Percentiles rank a stretch among this genome's conserved stretches.
Evolutionary conservation across 257 asterid genomes (phyloP).

Genomic region (Solanum etuberosum): DNA sequence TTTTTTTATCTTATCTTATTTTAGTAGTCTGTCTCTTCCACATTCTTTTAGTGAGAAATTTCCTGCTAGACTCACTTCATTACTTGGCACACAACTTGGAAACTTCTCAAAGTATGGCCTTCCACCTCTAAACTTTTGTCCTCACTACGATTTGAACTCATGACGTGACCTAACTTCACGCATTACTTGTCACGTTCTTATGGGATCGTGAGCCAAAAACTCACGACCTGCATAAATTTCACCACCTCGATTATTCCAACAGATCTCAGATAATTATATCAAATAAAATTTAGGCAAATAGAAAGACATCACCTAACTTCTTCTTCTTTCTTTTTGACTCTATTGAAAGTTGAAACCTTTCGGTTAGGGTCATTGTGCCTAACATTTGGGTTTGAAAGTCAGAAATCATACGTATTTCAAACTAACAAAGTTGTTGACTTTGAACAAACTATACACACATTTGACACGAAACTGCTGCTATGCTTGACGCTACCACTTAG

Average conservation of each 20-base stretch:
- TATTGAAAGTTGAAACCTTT: not conserved
- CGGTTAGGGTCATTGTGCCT: not conserved
- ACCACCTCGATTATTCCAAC: not conserved
- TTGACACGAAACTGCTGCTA: not conserved
- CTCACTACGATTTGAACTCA: not conserved
- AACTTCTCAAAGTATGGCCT: not conserved
- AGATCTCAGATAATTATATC: not conserved
- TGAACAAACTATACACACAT: not conserved
- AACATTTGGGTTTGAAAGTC: not conserved
- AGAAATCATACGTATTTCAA: not conserved
- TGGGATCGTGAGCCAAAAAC: not conserved
- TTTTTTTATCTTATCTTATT: not conserved
- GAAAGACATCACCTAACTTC: not conserved
- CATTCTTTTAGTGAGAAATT: not conserved
- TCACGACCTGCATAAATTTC: not conserved
- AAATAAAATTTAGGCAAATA: not conserved
- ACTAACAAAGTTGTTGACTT: not conserved
- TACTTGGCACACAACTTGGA: not conserved
- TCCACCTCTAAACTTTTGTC: not conserved
- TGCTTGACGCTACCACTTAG: not conserved
- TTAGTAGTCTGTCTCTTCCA: not conserved
- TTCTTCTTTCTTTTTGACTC: not conserved
- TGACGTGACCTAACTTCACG: not conserved
- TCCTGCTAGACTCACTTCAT: not conserved
- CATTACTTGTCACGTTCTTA: not conserved